These are phyloP conservation scores for Neonectria sp. DNA, from an alignment of 2,329 filamentous ascomycete species.

Conservation along the genomic window DNA sequence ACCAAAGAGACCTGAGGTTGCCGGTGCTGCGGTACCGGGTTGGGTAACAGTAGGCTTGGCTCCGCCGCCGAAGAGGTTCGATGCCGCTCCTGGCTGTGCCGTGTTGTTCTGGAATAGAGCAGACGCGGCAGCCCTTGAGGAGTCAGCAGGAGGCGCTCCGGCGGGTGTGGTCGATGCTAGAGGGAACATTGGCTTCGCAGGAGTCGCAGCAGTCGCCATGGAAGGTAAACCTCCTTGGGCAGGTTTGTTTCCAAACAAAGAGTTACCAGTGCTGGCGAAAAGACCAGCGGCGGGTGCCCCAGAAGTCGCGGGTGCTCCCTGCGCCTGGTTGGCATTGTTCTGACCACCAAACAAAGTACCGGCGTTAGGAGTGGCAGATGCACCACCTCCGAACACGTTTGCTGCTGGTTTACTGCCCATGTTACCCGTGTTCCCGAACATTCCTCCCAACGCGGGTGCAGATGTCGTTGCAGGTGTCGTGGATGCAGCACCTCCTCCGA, in stretches of 20 bases:
- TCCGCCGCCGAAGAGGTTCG: constrained; percentile 50
- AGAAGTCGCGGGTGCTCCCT: constrained; percentile 43
- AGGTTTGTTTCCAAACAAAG: constrained; percentile 40
- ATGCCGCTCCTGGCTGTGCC: constrained; percentile 39
- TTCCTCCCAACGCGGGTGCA: constrained; percentile 42
- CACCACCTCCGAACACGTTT: constrained; percentile 48
- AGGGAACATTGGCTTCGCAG: constrained; percentile 63
- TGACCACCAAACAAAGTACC: constrained; percentile 46
- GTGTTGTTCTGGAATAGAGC: constrained; percentile 43
- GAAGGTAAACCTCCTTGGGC: constrained; percentile 44
- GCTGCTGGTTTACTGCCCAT: constrained; percentile 39
- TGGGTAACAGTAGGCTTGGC: constrained; percentile 45
- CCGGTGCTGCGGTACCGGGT: constrained; percentile 36
- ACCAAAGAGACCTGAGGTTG: constrained; percentile 52
- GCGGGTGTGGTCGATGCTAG: constrained; percentile 69
- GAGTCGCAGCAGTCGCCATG: constrained; percentile 52
- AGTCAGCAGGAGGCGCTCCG: constrained; percentile 65
- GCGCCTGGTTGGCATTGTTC: constrained; percentile 43
- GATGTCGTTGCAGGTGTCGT: constrained; percentile 47
- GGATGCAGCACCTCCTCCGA: constrained; percentile 44
- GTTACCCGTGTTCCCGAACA: constrained; percentile 43
- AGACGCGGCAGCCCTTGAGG: constrained; percentile 46
- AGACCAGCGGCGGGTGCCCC: constrained; percentile 48
- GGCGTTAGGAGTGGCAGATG: constrained; percentile 43
- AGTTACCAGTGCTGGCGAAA: constrained; percentile 47